phyloP scores from a whole-genome alignment of 2,329 filamentous ascomycete genomes.

The Colletotrichum tabaci region DNA sequence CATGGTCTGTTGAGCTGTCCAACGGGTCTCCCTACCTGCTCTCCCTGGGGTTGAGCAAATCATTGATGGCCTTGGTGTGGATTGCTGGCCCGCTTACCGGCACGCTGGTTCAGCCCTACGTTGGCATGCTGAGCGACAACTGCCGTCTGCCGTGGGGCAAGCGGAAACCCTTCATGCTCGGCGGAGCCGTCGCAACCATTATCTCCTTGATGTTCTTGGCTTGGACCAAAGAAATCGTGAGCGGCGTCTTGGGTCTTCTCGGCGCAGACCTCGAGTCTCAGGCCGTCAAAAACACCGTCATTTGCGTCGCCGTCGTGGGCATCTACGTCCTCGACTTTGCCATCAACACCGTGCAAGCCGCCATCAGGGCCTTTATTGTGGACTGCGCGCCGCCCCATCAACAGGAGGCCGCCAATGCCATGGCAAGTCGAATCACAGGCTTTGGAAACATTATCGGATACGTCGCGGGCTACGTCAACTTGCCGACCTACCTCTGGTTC shows the following conservation, averaged over 20 bases:
- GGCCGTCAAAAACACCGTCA: conserved; percentile 76
- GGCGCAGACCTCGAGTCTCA: conserved; percentile 77
- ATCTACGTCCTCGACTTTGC: conserved; percentile 94
- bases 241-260: conserved; percentile 77
- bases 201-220: conserved; percentile 78
- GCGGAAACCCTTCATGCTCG: conserved; percentile 86
- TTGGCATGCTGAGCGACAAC: conserved; percentile 86
- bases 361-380: conserved; percentile 91
- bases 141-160: conserved; percentile 83
- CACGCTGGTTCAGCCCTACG: conserved; percentile 84
- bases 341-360: conserved; percentile 97
- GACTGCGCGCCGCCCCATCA: conserved; percentile 94
- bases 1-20: conserved; percentile 95
- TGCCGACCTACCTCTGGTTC: conserved; percentile 82
- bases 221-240: conserved; percentile 82
- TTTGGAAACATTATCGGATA: conserved; percentile 94
- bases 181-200: conserved; percentile 77
- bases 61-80: conserved; percentile 87
- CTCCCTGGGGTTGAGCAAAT: conserved; percentile 86
- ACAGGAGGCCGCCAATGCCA: conserved; percentile 93
- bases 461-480: conserved; percentile 85
- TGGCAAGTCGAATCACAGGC: conserved; percentile 90
- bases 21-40: conserved; percentile 90
- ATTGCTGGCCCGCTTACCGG: conserved; percentile 86
- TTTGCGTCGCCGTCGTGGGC: conserved; percentile 85